Conservation (phyloP, 176 grass and related monocot species). For the Raddia distichophylla region DNA sequence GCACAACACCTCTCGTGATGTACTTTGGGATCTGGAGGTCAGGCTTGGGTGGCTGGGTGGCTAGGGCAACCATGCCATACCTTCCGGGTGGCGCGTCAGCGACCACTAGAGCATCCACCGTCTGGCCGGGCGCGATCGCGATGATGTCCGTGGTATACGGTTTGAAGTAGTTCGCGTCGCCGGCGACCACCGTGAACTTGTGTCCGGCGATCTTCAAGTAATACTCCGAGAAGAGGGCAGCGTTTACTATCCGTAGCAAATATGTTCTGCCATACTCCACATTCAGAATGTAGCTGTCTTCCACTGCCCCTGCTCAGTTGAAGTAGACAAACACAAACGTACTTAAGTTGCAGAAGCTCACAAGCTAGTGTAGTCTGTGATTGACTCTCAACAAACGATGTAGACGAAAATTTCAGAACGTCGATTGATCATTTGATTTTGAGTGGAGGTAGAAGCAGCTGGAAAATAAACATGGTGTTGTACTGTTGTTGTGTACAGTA, state of each 20-base stretch:
- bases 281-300: slow-evolving; percentile 25
- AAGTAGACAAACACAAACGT: not conserved
- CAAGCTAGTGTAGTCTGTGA: not conserved
- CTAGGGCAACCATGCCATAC: slow-evolving; percentile 33
- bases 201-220: slow-evolving; percentile 34
- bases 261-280: slow-evolving; percentile 19
- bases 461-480: too few species aligned
- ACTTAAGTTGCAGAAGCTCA: not conserved
- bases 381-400: too few species aligned
- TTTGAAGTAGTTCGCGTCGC: slow-evolving; percentile 31
- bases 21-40: not conserved
- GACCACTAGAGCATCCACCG: slow-evolving; percentile 27
- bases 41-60: not conserved
- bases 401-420: too few species aligned
- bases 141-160: slow-evolving; percentile 37
- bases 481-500: not conserved
- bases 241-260: slow-evolving; percentile 9
- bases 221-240: slow-evolving; percentile 29
- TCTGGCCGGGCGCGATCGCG: slow-evolving; percentile 17
- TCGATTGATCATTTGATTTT: too few species aligned
- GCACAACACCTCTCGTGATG: not conserved
- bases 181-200: slow-evolving; percentile 29
- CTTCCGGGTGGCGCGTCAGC: slow-evolving; percentile 13
- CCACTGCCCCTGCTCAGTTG: not conserved
- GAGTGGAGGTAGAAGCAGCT: too few species aligned